A percentile compares a stretch with the other conserved stretches of the same genome.
Conservation (phyloP, 108 stramenopile species). For the Nitzschia sp. region DNA sequence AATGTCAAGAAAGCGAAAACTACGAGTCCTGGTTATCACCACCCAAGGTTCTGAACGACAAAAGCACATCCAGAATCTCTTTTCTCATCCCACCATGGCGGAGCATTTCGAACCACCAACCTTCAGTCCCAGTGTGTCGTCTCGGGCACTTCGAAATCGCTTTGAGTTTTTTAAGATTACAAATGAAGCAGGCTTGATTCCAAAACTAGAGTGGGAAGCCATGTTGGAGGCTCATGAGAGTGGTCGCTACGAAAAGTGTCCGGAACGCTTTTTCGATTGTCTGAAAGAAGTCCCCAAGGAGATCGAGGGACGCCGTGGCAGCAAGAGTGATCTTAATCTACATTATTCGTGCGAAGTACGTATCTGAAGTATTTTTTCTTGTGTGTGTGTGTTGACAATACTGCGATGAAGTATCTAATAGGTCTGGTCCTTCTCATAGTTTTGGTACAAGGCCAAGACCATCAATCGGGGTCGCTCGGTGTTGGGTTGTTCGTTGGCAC, state of each 20-base stretch:
- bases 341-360: slow-evolving; percentile 52
- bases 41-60: slow-evolving; percentile 53
- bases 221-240: slow-evolving; percentile 22
- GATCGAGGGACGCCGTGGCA: slow-evolving; percentile 57
- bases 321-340: slow-evolving; percentile 46
- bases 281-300: slow-evolving; percentile 33
- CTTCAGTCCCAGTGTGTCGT: slow-evolving; percentile 74
- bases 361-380: not conserved
- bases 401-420: not conserved
- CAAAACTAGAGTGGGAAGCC: slow-evolving; percentile 62
- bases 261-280: slow-evolving; percentile 38
- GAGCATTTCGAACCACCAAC: slow-evolving; percentile 63
- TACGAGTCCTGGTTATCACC: slow-evolving; percentile 74
- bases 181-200: slow-evolving; percentile 67
- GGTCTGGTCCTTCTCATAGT: slow-evolving; percentile 23
- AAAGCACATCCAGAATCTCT: slow-evolving; percentile 55
- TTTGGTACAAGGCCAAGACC: slow-evolving; percentile 80
- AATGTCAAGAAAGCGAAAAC: slow-evolving; percentile 36
- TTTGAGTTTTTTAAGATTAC: slow-evolving; percentile 49
- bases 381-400: not conserved
- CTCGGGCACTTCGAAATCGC: slow-evolving; percentile 62
- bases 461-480: slow-evolving; percentile 80
- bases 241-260: slow-evolving; percentile 4
- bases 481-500: slow-evolving; percentile 77
- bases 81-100: slow-evolving; percentile 53